phyloP scores from a whole-genome alignment of 2,329 filamentous ascomycete species.

The Metarhizium brunneum region DNA sequence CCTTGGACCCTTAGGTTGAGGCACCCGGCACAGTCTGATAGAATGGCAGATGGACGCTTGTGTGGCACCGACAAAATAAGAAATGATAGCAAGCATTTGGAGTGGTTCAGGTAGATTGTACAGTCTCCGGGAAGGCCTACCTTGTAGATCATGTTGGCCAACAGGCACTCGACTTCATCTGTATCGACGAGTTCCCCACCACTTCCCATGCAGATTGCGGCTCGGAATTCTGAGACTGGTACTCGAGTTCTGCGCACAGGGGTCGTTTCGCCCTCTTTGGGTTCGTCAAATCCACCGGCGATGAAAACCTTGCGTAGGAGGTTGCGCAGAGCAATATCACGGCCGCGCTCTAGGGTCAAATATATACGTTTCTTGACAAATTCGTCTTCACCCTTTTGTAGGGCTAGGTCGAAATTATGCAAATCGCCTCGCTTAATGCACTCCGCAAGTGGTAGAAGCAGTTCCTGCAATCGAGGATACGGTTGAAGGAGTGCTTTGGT shows the following conservation, averaged over 20 bases:
- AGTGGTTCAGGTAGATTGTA: neutral
- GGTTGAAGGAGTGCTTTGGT: conserved; percentile 59
- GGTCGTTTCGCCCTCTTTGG: conserved; percentile 56
- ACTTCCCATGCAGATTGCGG: conserved; percentile 69
- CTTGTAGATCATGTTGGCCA: conserved; percentile 98
- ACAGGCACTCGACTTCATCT: conserved; percentile 90
- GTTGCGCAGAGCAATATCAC: conserved; percentile 87
- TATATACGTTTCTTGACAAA: conserved; percentile 93
- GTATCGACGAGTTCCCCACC: conserved; percentile 59
- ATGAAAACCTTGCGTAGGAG: conserved; percentile 87
- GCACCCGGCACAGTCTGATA: neutral
- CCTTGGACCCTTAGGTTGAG: no score
- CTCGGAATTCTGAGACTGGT: conserved; percentile 73
- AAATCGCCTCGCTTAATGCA: conserved; percentile 81
- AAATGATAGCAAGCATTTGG: neutral
- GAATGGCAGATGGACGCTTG: neutral
- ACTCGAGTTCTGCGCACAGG: conserved; percentile 66
- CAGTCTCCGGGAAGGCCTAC: conserved; percentile 36
- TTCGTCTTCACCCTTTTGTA: conserved; percentile 76
- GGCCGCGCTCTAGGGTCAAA: conserved; percentile 81
- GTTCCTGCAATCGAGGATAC: conserved; percentile 64
- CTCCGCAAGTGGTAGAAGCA: conserved; percentile 68
- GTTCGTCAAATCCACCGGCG: conserved; percentile 69
- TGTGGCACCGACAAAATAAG: no score
- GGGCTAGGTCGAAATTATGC: conserved; percentile 70